These are phyloP conservation scores for Phascolomyces articulosus DNA, from an alignment of 371 early-diverging fungal genomes.

Conservation along the genomic window DNA sequence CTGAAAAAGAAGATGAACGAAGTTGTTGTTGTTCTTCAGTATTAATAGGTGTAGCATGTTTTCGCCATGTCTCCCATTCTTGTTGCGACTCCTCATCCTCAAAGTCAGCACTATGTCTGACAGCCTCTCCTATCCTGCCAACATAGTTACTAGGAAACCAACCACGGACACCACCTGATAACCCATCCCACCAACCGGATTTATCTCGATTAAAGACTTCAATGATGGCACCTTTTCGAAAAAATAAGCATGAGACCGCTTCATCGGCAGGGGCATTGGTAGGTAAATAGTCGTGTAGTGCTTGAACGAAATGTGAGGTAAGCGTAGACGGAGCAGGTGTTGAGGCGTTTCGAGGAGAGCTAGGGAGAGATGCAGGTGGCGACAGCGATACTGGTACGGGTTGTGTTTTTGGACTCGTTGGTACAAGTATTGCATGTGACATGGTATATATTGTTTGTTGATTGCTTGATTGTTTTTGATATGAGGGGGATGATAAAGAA, in stretches of 20 bases:
- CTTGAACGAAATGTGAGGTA: constrained; percentile 52
- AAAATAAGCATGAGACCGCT: constrained; percentile 42
- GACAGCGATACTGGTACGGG: constrained; percentile 9
- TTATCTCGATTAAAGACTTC: constrained; percentile 51
- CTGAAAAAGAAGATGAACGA: too few relatives aligned
- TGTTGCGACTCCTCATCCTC: constrained; percentile 39
- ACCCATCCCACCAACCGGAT: constrained; percentile 63
- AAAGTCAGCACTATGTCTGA: constrained; percentile 35
- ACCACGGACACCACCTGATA: constrained; percentile 44
- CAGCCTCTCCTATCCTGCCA: constrained; percentile 45
- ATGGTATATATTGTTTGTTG: background rate
- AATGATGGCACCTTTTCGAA: constrained; percentile 52
- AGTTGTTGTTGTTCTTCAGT: constrained; percentile 3
- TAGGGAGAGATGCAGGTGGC: constrained; percentile 17
- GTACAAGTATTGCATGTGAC: constrained; percentile 3
- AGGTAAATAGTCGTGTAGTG: constrained; percentile 51
- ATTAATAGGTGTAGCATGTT: constrained; percentile 9
- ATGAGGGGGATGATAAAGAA: too few relatives aligned
- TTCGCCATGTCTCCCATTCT: constrained; percentile 33
- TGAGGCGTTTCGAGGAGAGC: constrained; percentile 19
- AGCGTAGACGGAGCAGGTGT: constrained; percentile 18
- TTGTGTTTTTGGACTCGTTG: constrained; percentile 6
- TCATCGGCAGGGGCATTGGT: constrained; percentile 40
- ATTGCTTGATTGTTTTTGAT: background rate
- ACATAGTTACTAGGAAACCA: constrained; percentile 61